Percentiles rank a stretch among this genome's conserved stretches.
Conservation (phyloP, 2,329 filamentous ascomycete genomes). For the Nothophaeocryptopus gaeumannii region DNA sequence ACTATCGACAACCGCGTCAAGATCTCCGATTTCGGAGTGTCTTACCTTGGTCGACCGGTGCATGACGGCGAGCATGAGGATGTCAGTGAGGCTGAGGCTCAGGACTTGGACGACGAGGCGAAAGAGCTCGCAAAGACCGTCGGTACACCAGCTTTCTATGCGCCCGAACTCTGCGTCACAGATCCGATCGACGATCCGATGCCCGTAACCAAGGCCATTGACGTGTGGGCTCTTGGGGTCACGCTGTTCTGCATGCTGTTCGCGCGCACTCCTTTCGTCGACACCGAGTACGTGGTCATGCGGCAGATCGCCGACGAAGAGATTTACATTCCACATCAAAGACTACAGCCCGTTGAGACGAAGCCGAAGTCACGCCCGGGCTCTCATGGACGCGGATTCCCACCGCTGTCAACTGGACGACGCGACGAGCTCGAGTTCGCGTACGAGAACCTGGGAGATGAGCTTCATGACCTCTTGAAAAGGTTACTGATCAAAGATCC, state of each 20-base stretch:
- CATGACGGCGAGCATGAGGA: constrained; percentile 63
- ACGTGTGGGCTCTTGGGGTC: constrained; percentile 95
- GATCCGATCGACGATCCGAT: constrained; percentile 65
- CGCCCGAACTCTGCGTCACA: constrained; percentile 91
- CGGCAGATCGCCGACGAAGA: constrained; percentile 86
- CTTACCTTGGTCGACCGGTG: constrained; percentile 87
- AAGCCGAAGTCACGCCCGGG: constrained; percentile 45
- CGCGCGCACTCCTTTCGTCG: constrained; percentile 88
- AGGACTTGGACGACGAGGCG: constrained; percentile 79
- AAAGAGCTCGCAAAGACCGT: constrained; percentile 97
- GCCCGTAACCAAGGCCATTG: constrained; percentile 86
- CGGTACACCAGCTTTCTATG: constrained; percentile 95
- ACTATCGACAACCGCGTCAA: constrained; percentile 84
- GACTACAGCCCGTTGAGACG: constrained; percentile 68
- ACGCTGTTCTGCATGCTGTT: constrained; percentile 95
- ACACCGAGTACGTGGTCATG: constrained; percentile 91
- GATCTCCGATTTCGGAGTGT: constrained; percentile 98
- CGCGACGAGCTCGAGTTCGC: constrained; percentile 73
- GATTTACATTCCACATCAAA: constrained; percentile 79
- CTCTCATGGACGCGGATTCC: constrained; percentile 47
- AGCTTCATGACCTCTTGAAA: constrained; percentile 72
- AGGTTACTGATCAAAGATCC: constrained; percentile 87
- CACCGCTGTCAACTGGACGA: constrained; percentile 57
- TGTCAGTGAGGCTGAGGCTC: constrained; percentile 70
- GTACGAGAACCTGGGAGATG: constrained; percentile 82